phyloP scores from a whole-genome alignment of 2,329 filamentous ascomycete species.

The Hypoxylon sp. region DNA sequence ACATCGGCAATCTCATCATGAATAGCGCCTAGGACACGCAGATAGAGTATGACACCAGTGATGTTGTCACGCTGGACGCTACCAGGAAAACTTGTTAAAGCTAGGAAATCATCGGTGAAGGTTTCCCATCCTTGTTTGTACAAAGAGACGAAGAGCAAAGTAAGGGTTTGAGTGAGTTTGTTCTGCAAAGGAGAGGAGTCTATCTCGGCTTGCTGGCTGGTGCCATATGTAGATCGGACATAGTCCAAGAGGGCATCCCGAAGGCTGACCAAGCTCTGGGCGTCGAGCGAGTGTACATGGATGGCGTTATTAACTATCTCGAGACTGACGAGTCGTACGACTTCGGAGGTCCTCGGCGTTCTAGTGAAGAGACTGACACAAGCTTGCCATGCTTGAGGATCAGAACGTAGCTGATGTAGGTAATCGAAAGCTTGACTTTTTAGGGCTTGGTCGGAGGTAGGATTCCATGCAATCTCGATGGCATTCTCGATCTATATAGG shows the following conservation, averaged over 20 bases:
- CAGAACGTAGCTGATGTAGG: constrained; percentile 81
- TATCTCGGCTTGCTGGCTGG: constrained; percentile 67
- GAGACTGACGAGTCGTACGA: constrained; percentile 89
- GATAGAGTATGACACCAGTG: constrained; percentile 84
- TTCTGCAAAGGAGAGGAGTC: constrained; percentile 90
- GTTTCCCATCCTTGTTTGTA: constrained; percentile 89
- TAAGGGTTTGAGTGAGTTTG: constrained; percentile 96
- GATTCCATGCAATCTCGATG: constrained; percentile 93
- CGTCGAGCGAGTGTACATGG: constrained; percentile 82
- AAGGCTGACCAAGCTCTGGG: constrained; percentile 79
- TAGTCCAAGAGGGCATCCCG: constrained; percentile 88
- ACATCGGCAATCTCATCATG: constrained; percentile 98
- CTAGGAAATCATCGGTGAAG: constrained; percentile 92
- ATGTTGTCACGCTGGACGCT: constrained; percentile 77
- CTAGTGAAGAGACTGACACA: constrained; percentile 89
- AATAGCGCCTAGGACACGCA: constrained; percentile 88
- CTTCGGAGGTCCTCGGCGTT: constrained; percentile 80
- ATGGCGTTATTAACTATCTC: constrained; percentile 95
- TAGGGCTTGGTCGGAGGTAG: constrained; percentile 79
- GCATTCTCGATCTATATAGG: constrained; percentile 88
- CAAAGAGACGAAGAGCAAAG: constrained; percentile 89
- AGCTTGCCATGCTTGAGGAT: constrained; percentile 90
- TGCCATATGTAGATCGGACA: constrained; percentile 80
- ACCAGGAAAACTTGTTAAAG: constrained; percentile 76
- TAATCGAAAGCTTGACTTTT: constrained; percentile 88